Conservation (phyloP, 2,329 filamentous ascomycete genomes). For the Alternaria ethzedia region DNA sequence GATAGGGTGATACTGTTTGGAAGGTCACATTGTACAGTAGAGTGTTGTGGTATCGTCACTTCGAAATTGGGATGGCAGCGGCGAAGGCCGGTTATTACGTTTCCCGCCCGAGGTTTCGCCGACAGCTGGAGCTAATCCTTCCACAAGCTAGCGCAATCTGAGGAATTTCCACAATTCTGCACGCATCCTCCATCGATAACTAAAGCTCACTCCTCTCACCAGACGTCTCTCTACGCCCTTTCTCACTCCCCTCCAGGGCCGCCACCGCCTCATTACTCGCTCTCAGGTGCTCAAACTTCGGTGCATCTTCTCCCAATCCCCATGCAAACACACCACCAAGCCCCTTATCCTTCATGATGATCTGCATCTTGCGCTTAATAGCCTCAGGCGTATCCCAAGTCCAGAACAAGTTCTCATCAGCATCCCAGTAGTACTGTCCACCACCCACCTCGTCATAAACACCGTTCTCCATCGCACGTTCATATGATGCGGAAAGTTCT, state of each 20-base stretch:
- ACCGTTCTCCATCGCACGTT: constrained; percentile 60
- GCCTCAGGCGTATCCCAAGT: constrained; percentile 70
- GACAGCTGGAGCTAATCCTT: rapidly evolving
- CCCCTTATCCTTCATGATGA: constrained; percentile 60
- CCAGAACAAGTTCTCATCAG: constrained; percentile 68
- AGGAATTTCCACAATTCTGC: rapidly evolving
- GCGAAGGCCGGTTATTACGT: not conserved
- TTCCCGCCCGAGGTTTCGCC: not conserved
- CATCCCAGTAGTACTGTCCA: constrained; percentile 73
- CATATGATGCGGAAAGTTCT: constrained; percentile 63
- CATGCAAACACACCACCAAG: constrained; percentile 77
- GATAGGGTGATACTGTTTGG: not conserved
- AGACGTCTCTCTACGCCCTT: too few species aligned
- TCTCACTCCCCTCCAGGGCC: not conserved
- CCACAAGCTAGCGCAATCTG: not conserved
- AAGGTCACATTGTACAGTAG: not conserved
- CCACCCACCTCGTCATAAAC: constrained; percentile 64
- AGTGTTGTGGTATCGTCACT: not conserved
- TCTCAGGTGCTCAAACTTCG: constrained; percentile 48
- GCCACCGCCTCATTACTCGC: constrained; percentile 31
- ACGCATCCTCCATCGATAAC: not conserved
- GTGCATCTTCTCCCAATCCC: constrained; percentile 71
- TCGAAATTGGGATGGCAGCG: not conserved
- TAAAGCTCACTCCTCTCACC: constrained; percentile 15
- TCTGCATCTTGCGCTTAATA: constrained; percentile 67